Base-by-base conservation (phyloP, 1,139 yeast species). In the Hyphopichia pseudoburtonii region DNA sequence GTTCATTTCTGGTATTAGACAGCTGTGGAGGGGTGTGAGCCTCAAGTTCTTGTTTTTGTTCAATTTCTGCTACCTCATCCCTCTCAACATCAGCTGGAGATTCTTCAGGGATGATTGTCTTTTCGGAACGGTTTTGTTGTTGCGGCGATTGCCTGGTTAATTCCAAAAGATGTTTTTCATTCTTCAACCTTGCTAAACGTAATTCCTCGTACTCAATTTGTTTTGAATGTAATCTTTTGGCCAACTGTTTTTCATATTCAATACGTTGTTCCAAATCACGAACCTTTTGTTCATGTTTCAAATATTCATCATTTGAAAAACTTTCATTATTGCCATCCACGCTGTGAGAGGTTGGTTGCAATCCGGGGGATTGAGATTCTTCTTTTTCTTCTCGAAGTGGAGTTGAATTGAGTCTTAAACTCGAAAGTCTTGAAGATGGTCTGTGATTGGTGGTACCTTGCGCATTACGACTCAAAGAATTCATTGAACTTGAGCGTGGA, bases 151-250 rank as follows among this genome's bases (percentile, higher is more conserved):
- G n/a, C n/a, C n/a, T n/a, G n/a, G n/a, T 34, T 34, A 51, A 39
- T 27, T 50, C 44, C 9, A 33, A 38, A 17, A 59, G 47, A 32
- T 46, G 40, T 30, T 44, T 39, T 39, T 60, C 65, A 26, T 52
- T 51, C 19, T 48, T 49, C 27, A 54, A 33, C 17, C 54, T 43
- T 11, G 46, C 47, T 33, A 29, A 41, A 38, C 54, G 60, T 41
- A 64, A 54, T 23, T 52, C 46, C 42, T 65, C 67, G 43, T 57
- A 65, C 38, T 66, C 66, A 25, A 43, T 38, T n/a, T 60, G 54
- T 43, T 64, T 63, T 18, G 44, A 34, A 38, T 62, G 67, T 32
- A 66, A 51, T 33, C 63, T 59, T 26, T 48, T 48, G 9, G 66
- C 66, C 36, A 61, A 43, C 17, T 47, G 46, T 48, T 57, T 62